Percentiles rank a stretch among this genome's conserved stretches.
phyloP scores from a whole-genome alignment of 108 stramenopile genomes.

The Discostella pseudostelligera region DNA sequence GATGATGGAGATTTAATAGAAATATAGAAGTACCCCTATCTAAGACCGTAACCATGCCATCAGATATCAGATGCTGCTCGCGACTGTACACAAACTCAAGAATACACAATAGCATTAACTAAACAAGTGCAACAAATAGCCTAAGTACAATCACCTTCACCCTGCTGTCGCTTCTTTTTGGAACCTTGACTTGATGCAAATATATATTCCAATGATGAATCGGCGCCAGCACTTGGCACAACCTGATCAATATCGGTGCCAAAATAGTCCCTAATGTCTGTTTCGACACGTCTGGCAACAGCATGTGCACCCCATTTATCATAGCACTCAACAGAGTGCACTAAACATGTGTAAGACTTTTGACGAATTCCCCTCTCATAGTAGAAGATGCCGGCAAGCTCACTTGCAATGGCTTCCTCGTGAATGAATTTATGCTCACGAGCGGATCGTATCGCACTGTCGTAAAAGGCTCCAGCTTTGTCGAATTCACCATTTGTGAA shows the following conservation, averaged over 20 bases:
- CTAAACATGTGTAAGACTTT: not conserved
- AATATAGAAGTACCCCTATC: too few relatives aligned
- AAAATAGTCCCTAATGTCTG: not conserved
- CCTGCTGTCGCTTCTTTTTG: not conserved
- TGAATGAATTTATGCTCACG: slow-evolving; percentile 4
- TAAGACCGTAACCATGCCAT: too few relatives aligned
- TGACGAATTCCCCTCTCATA: not conserved
- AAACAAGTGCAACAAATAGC: too few relatives aligned
- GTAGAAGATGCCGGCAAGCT: not conserved
- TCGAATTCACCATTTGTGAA: not conserved
- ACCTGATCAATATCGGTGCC: not conserved
- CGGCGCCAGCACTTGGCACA: not conserved
- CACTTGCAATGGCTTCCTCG: slow-evolving; percentile 1
- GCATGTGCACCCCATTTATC: not conserved
- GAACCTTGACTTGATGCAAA: not conserved
- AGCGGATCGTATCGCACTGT: slow-evolving; percentile 1
- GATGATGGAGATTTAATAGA: slow-evolving; percentile 37
- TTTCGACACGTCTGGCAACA: not conserved
- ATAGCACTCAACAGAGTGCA: not conserved
- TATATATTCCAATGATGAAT: not conserved
- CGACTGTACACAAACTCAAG: too few relatives aligned
- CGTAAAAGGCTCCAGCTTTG: not conserved
- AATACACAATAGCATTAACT: too few relatives aligned
- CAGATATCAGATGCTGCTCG: too few relatives aligned
- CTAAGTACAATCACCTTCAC: too few relatives aligned